phyloP scores from a whole-genome alignment of 1,284 basidiomycete genomes.

The Ceratobasidium sp. region DNA sequence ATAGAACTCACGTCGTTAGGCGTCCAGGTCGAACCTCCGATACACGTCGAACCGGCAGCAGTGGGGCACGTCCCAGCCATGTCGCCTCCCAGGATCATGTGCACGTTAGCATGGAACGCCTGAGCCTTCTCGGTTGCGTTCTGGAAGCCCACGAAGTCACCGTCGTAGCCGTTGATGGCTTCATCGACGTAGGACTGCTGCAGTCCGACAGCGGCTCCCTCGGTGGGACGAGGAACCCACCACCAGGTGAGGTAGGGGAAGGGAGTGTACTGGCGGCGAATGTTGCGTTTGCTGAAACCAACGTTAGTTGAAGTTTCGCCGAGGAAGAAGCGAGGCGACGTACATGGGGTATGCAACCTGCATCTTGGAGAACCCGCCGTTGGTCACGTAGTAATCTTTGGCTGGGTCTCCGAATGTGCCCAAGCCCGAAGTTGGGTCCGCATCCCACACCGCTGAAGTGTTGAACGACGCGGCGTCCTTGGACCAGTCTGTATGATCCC shows the following conservation, averaged over 20 bases:
- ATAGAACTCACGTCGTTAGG: slow-evolving; percentile 21
- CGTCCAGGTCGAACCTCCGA: slow-evolving; percentile 35
- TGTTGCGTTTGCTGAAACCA: neutral
- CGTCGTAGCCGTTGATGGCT: slow-evolving; percentile 32
- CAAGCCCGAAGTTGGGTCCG: slow-evolving; percentile 25
- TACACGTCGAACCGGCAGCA: slow-evolving; percentile 16
- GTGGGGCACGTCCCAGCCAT: slow-evolving; percentile 36
- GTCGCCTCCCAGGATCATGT: slow-evolving; percentile 39
- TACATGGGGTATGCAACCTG: slow-evolving; percentile 32
- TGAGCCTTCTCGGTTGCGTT: slow-evolving; percentile 40
- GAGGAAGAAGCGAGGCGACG: neutral
- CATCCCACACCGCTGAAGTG: slow-evolving; percentile 30
- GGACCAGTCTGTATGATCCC: slow-evolving; percentile 8
- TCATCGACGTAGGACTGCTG: slow-evolving; percentile 21
- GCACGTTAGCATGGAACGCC: slow-evolving; percentile 31
- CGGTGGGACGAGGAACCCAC: slow-evolving; percentile 33
- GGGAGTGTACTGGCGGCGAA: slow-evolving; percentile 31
- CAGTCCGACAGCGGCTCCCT: slow-evolving; percentile 10
- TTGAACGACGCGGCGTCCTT: slow-evolving; percentile 35
- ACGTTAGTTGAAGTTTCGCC: neutral
- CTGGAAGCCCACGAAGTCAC: slow-evolving; percentile 35
- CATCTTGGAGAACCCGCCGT: slow-evolving; percentile 32
- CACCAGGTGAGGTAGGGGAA: slow-evolving; percentile 37
- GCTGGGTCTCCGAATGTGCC: slow-evolving; percentile 28
- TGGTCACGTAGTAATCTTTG: slow-evolving; percentile 15